Conservation (phyloP, 768 basidiomycete genomes). For the Amanita thiersii region DNA sequence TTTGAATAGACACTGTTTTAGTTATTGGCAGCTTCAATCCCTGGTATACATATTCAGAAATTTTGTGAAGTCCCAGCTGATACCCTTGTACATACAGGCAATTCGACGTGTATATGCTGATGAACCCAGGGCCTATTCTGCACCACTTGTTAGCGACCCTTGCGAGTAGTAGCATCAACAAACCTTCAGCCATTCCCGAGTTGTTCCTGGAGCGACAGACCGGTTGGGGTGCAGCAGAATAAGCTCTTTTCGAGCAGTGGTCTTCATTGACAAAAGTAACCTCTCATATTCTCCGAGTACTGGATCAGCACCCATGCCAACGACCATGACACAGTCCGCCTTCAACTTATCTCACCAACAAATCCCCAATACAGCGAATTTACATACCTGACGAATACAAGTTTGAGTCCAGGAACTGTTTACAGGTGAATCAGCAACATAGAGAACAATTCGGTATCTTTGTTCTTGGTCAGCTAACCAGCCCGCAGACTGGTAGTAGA, state of each 20-base stretch:
- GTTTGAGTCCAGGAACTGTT: slow-evolving; percentile 97
- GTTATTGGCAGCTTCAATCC: slow-evolving; percentile 61
- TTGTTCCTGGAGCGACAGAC: slow-evolving; percentile 82
- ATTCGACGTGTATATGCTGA: slow-evolving; percentile 92
- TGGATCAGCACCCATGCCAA: slow-evolving; percentile 91
- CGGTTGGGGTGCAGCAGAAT: slow-evolving; percentile 91
- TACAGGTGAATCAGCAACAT: slow-evolving; percentile 93
- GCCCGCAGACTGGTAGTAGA: slow-evolving; percentile 31
- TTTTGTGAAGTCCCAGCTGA: slow-evolving; percentile 9
- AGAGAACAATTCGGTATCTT: slow-evolving; percentile 86
- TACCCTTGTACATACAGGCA: slow-evolving; percentile 45
- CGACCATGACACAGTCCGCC: slow-evolving; percentile 92
- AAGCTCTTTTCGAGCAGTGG: slow-evolving; percentile 96
- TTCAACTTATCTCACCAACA: slow-evolving; percentile 16
- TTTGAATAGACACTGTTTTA: slow-evolving; percentile 47
- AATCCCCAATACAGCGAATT: neutral
- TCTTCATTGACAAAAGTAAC: slow-evolving; percentile 89
- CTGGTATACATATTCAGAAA: no score
- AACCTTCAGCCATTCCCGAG: slow-evolving; percentile 93
- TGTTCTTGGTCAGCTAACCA: slow-evolving; percentile 98
- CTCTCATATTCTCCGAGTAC: slow-evolving; percentile 92
- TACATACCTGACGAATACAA: slow-evolving; percentile 80
- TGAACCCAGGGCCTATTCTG: slow-evolving; percentile 95
- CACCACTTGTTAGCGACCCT: slow-evolving; percentile 7
- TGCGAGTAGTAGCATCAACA: slow-evolving; percentile 9